Conservation (phyloP, 495 filamentous ascomycete species). For the Xylaria bambusicola region DNA sequence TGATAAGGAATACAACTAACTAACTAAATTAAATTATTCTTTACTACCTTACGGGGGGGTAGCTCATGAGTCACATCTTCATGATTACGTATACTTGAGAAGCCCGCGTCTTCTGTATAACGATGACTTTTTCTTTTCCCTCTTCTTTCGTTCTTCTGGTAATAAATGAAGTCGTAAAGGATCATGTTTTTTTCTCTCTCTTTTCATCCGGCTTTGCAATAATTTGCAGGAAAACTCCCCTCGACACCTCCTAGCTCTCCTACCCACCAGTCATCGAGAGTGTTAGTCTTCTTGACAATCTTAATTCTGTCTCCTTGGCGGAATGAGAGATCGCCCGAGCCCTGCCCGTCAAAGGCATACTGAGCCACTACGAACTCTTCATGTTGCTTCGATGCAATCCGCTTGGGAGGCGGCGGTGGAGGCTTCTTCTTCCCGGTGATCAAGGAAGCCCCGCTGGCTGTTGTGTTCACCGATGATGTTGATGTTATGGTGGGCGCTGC, state of each 20-base stretch:
- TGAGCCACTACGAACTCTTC: conserved; percentile 74
- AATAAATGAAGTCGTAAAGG: no score
- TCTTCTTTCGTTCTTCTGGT: background rate
- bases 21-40: no score
- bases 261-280: conserved; percentile 94
- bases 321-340: conserved; percentile 75
- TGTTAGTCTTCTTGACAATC: conserved; percentile 80
- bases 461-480: conserved; percentile 31
- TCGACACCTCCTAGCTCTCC: conserved; percentile 74
- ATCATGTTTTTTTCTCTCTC: no score
- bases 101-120: background rate
- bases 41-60: no score
- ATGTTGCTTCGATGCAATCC: conserved; percentile 41
- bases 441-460: conserved; percentile 29
- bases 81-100: background rate
- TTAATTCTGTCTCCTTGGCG: conserved; percentile 81
- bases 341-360: conserved; percentile 77
- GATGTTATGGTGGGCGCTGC: conserved; percentile 38
- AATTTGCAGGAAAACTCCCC: conserved; percentile 92
- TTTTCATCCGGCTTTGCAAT: conserved; percentile 52
- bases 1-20: no score
- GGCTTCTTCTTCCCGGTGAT: conserved; percentile 46
- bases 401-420: conserved; percentile 69
- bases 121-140: background rate
- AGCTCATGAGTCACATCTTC: no score